Evolutionary conservation across 2,329 filamentous ascomycete species (phyloP).

Genomic region (Fusarium coffeatum): DNA sequence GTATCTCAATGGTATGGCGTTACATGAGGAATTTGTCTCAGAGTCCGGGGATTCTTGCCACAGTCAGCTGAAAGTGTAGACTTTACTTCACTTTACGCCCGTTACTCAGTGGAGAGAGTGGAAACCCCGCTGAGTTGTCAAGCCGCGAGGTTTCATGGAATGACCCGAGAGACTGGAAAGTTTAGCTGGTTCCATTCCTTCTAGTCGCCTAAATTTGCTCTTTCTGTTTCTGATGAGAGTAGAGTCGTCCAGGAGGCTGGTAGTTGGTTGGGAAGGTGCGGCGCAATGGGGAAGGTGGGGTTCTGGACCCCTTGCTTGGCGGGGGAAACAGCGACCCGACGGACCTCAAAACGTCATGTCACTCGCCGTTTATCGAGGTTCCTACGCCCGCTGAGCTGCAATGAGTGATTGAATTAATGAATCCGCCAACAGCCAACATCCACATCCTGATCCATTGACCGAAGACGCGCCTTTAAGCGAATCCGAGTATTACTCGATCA

Average conservation of each 20-base stretch:
- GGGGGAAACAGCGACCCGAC: slow-evolving; percentile 10
- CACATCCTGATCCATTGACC: slow-evolving; percentile 29
- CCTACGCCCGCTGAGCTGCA: slow-evolving; percentile 45
- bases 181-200: slow-evolving; percentile 1
- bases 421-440: not conserved
- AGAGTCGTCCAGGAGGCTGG: not conserved
- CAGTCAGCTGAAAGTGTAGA: not conserved
- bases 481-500: not conserved
- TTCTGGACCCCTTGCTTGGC: slow-evolving; percentile 27
- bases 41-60: not conserved
- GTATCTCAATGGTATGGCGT: not conserved
- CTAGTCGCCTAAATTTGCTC: not conserved
- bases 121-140: not conserved
- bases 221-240: slow-evolving; percentile 5
- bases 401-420: not conserved
- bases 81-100: slow-evolving; percentile 12
- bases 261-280: not conserved
- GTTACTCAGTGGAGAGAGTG: not conserved
- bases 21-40: slow-evolving; percentile 13
- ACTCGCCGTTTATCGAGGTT: slow-evolving; percentile 13
- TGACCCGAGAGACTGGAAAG: slow-evolving; percentile 33
- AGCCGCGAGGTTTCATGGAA: slow-evolving; percentile 25
- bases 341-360: slow-evolving; percentile 27
- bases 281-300: slow-evolving; percentile 14
- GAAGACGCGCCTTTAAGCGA: slow-evolving; percentile 8